These are phyloP conservation scores for Penicillium daleae DNA, from an alignment of 495 filamentous ascomycete species.

Conservation along the genomic window DNA sequence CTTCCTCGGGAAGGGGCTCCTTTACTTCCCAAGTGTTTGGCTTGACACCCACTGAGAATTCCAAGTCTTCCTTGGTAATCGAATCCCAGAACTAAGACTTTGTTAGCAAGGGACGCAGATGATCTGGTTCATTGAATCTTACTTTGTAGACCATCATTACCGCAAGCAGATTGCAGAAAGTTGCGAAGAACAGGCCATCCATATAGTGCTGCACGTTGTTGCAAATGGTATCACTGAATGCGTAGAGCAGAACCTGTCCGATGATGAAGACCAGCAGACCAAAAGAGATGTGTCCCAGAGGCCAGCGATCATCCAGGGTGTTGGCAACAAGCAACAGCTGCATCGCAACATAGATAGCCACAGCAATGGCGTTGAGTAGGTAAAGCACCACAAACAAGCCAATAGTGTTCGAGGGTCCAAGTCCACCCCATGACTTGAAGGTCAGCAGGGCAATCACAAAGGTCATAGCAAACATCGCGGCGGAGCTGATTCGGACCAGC, in stretches of 20 bases:
- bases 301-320: conserved; percentile 95
- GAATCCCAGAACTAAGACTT: conserved; percentile 92
- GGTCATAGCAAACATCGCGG: conserved; percentile 83
- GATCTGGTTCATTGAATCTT: conserved; percentile 10
- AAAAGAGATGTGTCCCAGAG: conserved; percentile 89
- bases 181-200: conserved; percentile 94
- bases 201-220: conserved; percentile 86
- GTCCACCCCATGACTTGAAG: conserved; percentile 88
- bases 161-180: conserved; percentile 87
- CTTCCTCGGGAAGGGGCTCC: conserved; percentile 87
- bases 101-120: conserved; percentile 9
- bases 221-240: conserved; percentile 85
- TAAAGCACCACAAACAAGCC: conserved; percentile 94
- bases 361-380: conserved; percentile 82
- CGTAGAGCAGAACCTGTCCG: conserved; percentile 92
- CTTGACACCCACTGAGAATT: conserved; percentile 95
- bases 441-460: conserved; percentile 87
- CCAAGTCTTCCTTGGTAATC: conserved; percentile 96
- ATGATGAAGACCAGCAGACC: conserved; percentile 89
- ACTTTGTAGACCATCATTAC: conserved; percentile 99
- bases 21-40: conserved; percentile 99
- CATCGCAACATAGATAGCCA: conserved; percentile 84
- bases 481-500: conserved; percentile 79
- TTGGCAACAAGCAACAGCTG: conserved; percentile 86
- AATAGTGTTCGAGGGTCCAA: conserved; percentile 81